Evolutionary conservation across 2,329 filamentous ascomycete species (phyloP), one percentile per base, ranked within the genome.

Genomic region (Pseudocercospora eumusae): DNA sequence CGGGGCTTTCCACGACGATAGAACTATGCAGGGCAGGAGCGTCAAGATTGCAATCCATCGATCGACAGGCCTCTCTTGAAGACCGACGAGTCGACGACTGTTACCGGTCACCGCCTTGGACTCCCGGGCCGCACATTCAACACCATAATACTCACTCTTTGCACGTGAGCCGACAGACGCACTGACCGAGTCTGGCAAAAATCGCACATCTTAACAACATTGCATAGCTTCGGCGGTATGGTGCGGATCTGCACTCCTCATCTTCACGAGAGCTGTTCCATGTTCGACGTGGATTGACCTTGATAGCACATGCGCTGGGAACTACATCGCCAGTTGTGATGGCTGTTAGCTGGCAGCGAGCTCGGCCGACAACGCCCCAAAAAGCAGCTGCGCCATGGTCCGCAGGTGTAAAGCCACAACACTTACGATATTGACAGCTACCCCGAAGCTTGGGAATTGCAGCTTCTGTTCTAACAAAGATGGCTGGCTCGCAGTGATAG

Each of bases 351-450:
- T 11, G 47, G 25, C 18, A 28, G 47, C 21, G 6, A n/a, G 21
- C 47, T 31, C 47, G 47, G 47, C 47, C 47, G 47, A 52, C 25
- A 52, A 10, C 5, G 45, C 20, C 45, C 23, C 21, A 50, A 50
- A 50, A 27, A 52, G 47, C 47, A 52, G 25, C 13, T 40, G 5
- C 6, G 36, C 36, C 13, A 40, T 15, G 13, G 44, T 47, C 18
- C 23, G 21, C 18, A 47, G 44, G 10, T 21, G 44, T 11, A 9
- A 18, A 47, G 44, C 21, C 3, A 5, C 8, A 47, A 47, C 36
- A n/a, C 36, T 40, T 2, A 40, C 36, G 36, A 18, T 40, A 4
- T 18, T 2, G 15, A 40, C 36, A 40, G 36, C 36, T 40, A 18
- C 10, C 36, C 15, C 15, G 36, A 18, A n/a, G 36, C 36, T 40